Conservation (phyloP, 2,329 filamentous ascomycete species). For the Gaeumannomyces sp. region DNA sequence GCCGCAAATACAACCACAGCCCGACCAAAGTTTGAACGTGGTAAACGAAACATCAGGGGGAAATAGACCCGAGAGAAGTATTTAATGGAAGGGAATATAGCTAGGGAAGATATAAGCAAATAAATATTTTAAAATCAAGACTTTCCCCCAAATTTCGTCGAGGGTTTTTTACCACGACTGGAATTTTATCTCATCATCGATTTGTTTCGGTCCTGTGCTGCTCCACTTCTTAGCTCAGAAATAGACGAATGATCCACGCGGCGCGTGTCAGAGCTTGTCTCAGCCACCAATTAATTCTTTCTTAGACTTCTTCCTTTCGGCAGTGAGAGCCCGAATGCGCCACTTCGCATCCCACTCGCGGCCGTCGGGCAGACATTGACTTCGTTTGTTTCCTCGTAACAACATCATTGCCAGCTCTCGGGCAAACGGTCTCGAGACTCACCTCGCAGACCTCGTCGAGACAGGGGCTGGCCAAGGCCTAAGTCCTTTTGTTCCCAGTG, state of each 20-base stretch:
- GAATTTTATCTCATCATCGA: neutral
- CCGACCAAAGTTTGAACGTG: too few relatives aligned
- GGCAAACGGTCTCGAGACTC: neutral
- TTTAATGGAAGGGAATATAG: too few relatives aligned
- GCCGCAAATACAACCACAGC: too few relatives aligned
- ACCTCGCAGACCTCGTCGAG: neutral
- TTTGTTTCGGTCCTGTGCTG: neutral
- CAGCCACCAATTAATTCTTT: neutral
- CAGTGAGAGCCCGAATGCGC: too few relatives aligned
- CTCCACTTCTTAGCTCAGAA: neutral
- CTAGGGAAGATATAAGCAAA: too few relatives aligned
- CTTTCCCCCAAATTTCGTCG: too few relatives aligned
- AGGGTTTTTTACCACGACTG: too few relatives aligned
- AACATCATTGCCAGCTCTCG: neutral
- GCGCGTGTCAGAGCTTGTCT: neutral
- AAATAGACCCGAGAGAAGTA: too few relatives aligned
- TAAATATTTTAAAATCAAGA: too few relatives aligned
- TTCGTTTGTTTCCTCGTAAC: neutral
- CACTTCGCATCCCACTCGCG: neutral
- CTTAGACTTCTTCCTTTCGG: neutral
- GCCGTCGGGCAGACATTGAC: neutral
- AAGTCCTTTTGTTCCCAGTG: neutral
- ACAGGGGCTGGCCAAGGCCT: neutral
- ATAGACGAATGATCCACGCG: neutral
- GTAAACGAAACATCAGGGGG: too few relatives aligned